Base-by-base conservation (phyloP, 352 stramenopile species). In the Globisporangium viniferum region DNA sequence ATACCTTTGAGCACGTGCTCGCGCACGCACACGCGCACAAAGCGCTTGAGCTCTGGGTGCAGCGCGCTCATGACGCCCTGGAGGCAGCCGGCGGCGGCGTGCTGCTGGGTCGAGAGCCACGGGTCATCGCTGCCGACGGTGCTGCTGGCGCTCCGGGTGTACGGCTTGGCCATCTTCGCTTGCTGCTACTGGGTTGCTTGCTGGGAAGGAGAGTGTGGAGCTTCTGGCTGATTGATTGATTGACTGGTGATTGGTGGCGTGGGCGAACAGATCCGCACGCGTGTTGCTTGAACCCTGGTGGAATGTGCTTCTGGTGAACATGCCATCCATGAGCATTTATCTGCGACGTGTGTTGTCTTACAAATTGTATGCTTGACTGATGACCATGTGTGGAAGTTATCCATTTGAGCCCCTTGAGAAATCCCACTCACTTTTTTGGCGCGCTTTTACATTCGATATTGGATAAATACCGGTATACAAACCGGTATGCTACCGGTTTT, bases 21-120 rank as follows among this genome's bases (percentile, higher is more conserved):
- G 10, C 59, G 59, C 44, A 65, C 59, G 8, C 59, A 65, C 59
- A 65, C 59, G 20, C 59, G 59, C 59, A 65, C 59, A n/a, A 65
- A 65, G 44, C 59, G 59, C 44, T 55, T 55, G 41, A 65, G 59
- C 44, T 65, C 59, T 18, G 59, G 41, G 20, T 65, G 59, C 44
- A 65, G 59, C 29, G 59, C 39, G 44, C 59, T 65, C 59, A 65
- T 65, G 59, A 65, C 59, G 20, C 24, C 44, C 22, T 57, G 59
- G 27, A 65, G 59, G 44, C 59, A 65, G 14, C 27, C 59, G 29
- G n/a, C 59, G 5, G 41, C 59, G 4, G 44, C 59, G 59, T 65
- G 59, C 41, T 39, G 59, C 59, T 65, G 59, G 7, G 29, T 29
- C 14, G 29, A 22, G 5, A 48, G 8, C 59, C 59, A 65, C 59